Percentiles rank a stretch among this genome's conserved stretches.
Conservation (phyloP, 2,329 filamentous ascomycete species). For the Cordyceps javanica region DNA sequence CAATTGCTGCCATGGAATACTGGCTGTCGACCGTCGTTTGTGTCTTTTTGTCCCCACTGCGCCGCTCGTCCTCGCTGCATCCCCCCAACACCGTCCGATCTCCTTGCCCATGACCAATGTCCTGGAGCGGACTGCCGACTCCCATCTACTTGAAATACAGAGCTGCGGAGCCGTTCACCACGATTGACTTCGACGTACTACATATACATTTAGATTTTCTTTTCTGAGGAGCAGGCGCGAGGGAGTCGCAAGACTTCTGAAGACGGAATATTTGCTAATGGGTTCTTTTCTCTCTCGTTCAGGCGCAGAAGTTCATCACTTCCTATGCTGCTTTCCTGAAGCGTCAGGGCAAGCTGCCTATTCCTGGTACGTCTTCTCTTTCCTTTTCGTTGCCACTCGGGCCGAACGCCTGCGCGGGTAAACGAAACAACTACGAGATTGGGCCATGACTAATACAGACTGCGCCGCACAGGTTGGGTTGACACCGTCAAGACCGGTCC, state of each 20-base stretch:
- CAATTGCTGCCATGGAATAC: slow-evolving; percentile 1
- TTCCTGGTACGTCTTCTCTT: slow-evolving; percentile 61
- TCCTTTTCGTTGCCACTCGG: too few relatives aligned
- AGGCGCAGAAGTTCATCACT: slow-evolving; percentile 85
- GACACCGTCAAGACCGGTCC: slow-evolving; percentile 98
- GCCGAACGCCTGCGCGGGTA: too few relatives aligned
- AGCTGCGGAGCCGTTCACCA: background rate
- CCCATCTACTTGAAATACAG: slow-evolving; percentile 4
- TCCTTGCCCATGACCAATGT: slow-evolving; percentile 11
- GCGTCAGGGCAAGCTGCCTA: slow-evolving; percentile 87
- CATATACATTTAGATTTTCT: background rate
- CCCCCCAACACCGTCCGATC: slow-evolving; percentile 4
- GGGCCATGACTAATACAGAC: background rate
- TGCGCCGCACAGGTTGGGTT: slow-evolving; percentile 79
- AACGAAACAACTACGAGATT: too few relatives aligned
- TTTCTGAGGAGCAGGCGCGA: slow-evolving; percentile 60
- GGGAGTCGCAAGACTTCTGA: slow-evolving; percentile 68
- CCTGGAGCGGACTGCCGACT: slow-evolving; percentile 8
- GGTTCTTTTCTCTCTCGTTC: slow-evolving; percentile 34
- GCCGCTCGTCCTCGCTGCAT: background rate
- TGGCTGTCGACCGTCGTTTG: background rate
- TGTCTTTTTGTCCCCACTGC: too few relatives aligned
- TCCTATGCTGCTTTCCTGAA: slow-evolving; percentile 86
- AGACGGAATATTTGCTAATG: slow-evolving; percentile 70
- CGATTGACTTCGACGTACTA: background rate